Conservation (phyloP, 345 rosid genomes). For the Populus tremula region DNA sequence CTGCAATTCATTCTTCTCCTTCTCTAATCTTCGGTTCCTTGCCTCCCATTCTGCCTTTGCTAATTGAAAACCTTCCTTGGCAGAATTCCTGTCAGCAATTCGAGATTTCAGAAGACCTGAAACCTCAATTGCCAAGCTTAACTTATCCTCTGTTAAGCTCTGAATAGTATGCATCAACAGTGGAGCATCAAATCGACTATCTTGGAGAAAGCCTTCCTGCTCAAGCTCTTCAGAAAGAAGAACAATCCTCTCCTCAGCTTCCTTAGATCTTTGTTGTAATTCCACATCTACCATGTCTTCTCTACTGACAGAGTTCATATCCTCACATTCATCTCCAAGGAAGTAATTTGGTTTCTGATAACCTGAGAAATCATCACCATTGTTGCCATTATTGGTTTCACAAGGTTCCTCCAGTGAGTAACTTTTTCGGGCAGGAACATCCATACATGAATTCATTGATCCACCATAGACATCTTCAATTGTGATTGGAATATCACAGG, state of each 20-base stretch:
- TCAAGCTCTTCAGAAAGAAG: slow-evolving; percentile 67
- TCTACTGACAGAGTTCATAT: slow-evolving; percentile 27
- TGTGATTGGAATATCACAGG: slow-evolving; percentile 61
- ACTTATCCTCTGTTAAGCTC: slow-evolving; percentile 58
- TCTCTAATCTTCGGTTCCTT: slow-evolving; percentile 55
- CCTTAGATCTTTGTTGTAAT: slow-evolving; percentile 55
- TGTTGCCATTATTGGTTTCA: slow-evolving; percentile 33
- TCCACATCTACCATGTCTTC: slow-evolving; percentile 55
- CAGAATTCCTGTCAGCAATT: slow-evolving; percentile 60
- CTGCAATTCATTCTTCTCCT: slow-evolving; percentile 78
- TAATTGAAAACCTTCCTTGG: slow-evolving; percentile 57
- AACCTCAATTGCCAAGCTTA: slow-evolving; percentile 73
- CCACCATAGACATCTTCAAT: slow-evolving; percentile 72
- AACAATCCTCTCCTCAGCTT: slow-evolving; percentile 68
- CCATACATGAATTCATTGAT: slow-evolving; percentile 40
- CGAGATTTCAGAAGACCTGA: slow-evolving; percentile 57
- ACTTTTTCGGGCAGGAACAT: slow-evolving; percentile 40
- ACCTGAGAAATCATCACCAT: slow-evolving; percentile 35
- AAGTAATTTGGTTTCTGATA: slow-evolving; percentile 30
- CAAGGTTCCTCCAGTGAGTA: slow-evolving; percentile 42
- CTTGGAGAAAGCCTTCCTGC: slow-evolving; percentile 53
- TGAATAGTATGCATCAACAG: slow-evolving; percentile 56
- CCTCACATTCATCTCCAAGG: slow-evolving; percentile 27
- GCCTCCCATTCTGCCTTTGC: slow-evolving; percentile 58
- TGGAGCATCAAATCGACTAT: slow-evolving; percentile 56